Evolutionary conservation across 441 rosid species (phyloP).

Genomic region (Erodium chrysanthum): DNA sequence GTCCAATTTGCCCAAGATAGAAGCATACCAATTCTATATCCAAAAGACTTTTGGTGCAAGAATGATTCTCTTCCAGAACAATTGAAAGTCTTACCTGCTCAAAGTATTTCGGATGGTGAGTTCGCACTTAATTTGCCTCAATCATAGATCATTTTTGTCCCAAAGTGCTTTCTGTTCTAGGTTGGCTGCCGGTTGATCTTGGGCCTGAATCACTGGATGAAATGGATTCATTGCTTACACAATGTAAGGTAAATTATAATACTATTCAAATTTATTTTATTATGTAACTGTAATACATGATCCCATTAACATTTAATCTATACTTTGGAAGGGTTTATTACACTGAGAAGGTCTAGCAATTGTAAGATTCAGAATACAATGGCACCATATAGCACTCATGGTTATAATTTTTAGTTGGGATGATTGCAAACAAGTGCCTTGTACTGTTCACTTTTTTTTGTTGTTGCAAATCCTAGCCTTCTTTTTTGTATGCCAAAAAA

Average conservation of each 20-base stretch:
- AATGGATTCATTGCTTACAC: slow-evolving; percentile 34
- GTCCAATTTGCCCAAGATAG: slow-evolving; percentile 38
- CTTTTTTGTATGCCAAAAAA: no score
- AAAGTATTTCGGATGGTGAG: slow-evolving; percentile 41
- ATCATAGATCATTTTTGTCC: background rate
- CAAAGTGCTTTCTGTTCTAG: slow-evolving; percentile 26
- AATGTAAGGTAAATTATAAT: slow-evolving; percentile 44
- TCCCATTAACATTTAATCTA: background rate
- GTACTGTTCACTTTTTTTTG: no score
- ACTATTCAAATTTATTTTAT: slow-evolving; percentile 14
- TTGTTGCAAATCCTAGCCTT: no score
- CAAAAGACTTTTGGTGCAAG: slow-evolving; percentile 52
- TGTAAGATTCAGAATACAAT: background rate
- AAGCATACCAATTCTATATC: slow-evolving; percentile 34
- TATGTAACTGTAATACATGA: background rate
- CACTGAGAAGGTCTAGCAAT: background rate
- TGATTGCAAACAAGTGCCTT: no score
- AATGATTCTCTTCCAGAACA: slow-evolving; percentile 25
- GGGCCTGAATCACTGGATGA: slow-evolving; percentile 53
- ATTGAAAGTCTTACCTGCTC: slow-evolving; percentile 37
- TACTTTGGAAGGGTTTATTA: background rate
- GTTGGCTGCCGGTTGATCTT: slow-evolving; percentile 58
- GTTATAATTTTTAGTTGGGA: background rate
- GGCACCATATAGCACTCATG: background rate
- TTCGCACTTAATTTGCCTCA: slow-evolving; percentile 16